Percentiles rank a stretch among this genome's conserved stretches.
phyloP scores from a whole-genome alignment of 164 flowering plant species.

The Amborella trichopoda region DNA sequence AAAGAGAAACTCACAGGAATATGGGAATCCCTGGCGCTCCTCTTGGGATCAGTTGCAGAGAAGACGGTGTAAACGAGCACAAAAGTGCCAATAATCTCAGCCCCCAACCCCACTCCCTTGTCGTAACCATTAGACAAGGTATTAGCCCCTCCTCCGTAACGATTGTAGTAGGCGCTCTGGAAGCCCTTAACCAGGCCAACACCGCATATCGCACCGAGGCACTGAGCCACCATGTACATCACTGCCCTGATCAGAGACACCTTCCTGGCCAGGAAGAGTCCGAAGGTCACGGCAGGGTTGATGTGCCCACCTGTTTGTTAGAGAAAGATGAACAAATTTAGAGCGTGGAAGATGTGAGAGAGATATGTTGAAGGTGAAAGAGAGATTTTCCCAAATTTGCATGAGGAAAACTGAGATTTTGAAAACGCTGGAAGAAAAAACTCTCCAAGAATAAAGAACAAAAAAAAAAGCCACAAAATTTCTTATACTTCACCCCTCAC shows the following conservation, averaged over 20 bases:
- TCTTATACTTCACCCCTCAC: too few relatives aligned
- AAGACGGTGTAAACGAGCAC: slow-evolving; percentile 58
- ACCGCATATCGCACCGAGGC: slow-evolving; percentile 48
- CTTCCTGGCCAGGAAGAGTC: slow-evolving; percentile 44
- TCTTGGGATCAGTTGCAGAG: slow-evolving; percentile 62
- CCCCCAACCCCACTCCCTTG: slow-evolving; percentile 41
- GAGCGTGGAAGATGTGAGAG: too few relatives aligned
- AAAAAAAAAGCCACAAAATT: too few relatives aligned
- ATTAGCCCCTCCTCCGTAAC: slow-evolving; percentile 51
- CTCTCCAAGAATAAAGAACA: too few relatives aligned
- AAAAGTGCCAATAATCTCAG: slow-evolving; percentile 55
- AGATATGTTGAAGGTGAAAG: too few relatives aligned
- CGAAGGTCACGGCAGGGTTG: slow-evolving; percentile 54
- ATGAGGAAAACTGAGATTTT: too few relatives aligned
- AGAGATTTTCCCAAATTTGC: too few relatives aligned
- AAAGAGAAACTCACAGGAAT: slow-evolving; percentile 55
- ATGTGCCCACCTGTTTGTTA: slow-evolving; percentile 11
- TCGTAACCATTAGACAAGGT: slow-evolving; percentile 27
- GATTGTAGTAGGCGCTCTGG: slow-evolving; percentile 24
- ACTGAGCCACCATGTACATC: slow-evolving; percentile 54
- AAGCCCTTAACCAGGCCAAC: slow-evolving; percentile 48
- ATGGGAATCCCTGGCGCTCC: slow-evolving; percentile 54
- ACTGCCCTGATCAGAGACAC: slow-evolving; percentile 48
- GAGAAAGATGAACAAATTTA: too few relatives aligned
- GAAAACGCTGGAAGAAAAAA: too few relatives aligned